Evolutionary conservation across 2,329 filamentous ascomycete genomes (phyloP), one percentile per base, ranked within the genome.

Genomic region (Fusarium equiseti): DNA sequence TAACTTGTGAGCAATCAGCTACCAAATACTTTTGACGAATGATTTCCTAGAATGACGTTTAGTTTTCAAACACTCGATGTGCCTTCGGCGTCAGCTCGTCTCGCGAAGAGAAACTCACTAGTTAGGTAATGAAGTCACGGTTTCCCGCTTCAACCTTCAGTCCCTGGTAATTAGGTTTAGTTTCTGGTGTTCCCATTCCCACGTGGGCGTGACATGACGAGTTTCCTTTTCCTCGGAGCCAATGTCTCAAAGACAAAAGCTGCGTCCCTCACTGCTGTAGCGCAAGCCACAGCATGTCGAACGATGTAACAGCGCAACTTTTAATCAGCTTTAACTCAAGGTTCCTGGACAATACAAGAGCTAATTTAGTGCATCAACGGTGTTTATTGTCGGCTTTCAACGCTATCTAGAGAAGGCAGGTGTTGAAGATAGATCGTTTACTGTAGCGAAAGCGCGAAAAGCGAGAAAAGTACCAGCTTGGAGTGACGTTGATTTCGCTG

Each of bases 211-310:
- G 53, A 18, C 57, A 71, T 71, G 52, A 32, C 35, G 44, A 27
- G 24, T 42, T 38, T 71, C 20, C 63, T 62, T 49, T 22, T 53
- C 59, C 46, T 54, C 50, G 27, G 49, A n/a, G 49, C 26, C 46
- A 46, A 65, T 71, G 68, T 71, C 68, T 71, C 64, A 65, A 10
- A 38, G 35, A 38, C 35, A 24, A 29, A 51, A 49, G 49, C 40
- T 67, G 51, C 50, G 44, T 50, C 65, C 68, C 64, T 72, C 57
- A 26, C 63, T 42, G 63, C 52, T 20, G 63, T 67, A 67, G 52
- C 52, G 64, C 42, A 70, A 72, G 64, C 68, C 68, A 72, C 68
- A 42, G 20, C 42, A 60, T 55, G 48, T 51, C 52, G 44, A 57
- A 38, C 50, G 35, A 71, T 59, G 53, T 68, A 38, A 38, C 35